Evolutionary conservation across 1,284 basidiomycete genomes (phyloP), one percentile per base, ranked within the genome.

Genomic region (Phylloporus sp.): DNA sequence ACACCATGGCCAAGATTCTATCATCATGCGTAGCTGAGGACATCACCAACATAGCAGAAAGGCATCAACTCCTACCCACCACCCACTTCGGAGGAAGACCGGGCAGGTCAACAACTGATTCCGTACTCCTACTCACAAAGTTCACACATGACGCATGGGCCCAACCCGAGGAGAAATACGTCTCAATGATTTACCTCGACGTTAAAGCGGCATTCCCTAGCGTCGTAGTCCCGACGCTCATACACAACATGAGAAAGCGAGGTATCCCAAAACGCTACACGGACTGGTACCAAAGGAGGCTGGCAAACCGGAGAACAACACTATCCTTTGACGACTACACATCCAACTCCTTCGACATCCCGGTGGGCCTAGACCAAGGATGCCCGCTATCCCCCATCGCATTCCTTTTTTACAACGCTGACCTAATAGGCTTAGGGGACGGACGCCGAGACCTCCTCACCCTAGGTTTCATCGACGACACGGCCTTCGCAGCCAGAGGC

Each of bases 281-380:
- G 3, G 17, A 43, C 1, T 55, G 35, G 52, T 55, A 43, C 17
- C 4, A 56, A 56, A 75, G 76, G 5, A 69, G 68, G 60, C 75
- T 76, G 15, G 10, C 52, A 15, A 27, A 1, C 77, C 73, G 0
- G 68, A 75, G 4, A 74, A 82, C 74, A 81, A 80, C 55, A 3
- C 60, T 49, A 5, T 1, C 20, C 5, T 49, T 49, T 8, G n/a
- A 49, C 10, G 47, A 11, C 23, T 49, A 10, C 20, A n/a, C 19
- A 23, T 49, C 47, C 2, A n/a, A 49, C 15, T 19, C 14, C 12
- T 45, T 45, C 43, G 6, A 19, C 14, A 45, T 45, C 5, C 43
- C 43, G 20, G 20, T 45, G 4, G 43, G 43, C 12, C 12, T 45
- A 2, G 43, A 45, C 43, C 43, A 45, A 45, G 43, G 43, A 45